Base-by-base conservation (phyloP, 2,329 filamentous ascomycete genomes). In the Aspergillus sp. region DNA sequence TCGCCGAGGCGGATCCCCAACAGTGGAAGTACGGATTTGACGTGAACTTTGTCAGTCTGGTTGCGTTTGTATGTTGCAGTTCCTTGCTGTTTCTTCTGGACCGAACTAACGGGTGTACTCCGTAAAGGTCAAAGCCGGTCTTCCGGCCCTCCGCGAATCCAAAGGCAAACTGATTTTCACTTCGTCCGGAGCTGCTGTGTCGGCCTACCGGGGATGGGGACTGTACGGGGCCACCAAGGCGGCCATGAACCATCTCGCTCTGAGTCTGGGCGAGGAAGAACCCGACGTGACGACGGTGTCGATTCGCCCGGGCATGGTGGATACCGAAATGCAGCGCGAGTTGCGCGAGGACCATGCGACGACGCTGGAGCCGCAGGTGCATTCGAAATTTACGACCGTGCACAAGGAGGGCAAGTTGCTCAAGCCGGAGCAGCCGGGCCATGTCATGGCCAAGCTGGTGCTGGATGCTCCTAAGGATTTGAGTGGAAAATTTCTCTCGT, bases 41-140 rank as follows among this genome's bases (percentile, higher is more conserved):
- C 61, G 78, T 91, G 56, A 97, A 97, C 69, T 85, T 97, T 62
- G 91, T 97, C 69, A 93, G 90, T 60, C 85, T 85, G 23, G 76
- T 97, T 42, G 86, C 85, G 31, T 78, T 97, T 71, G 89, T 95
- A 76, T 65, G 83, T n/a, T n/a, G 25, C 25, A 29, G 9, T 29
- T 10, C 25, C 7, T 29, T 10, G 25, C 25, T 29, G 25, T 11
- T 34, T 34, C 10, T 25, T 2, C 19, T 11, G 31, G 38, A 4
- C 6, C 21, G 34, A n/a, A 21, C 23, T 34, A 36, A 21, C 25
- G 16, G 7, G 31, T 10, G n/a, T 31, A 29, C n/a, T n/a, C 19
- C 19, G 40, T 17, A 20, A 34, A 70, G 66, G 54, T 68, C 23
- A 67, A 60, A 51, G 67, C 68, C 21, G 67, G 59, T 52, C 58